Conservation (phyloP, 768 basidiomycete species). For the Clavaria fumosa region DNA sequence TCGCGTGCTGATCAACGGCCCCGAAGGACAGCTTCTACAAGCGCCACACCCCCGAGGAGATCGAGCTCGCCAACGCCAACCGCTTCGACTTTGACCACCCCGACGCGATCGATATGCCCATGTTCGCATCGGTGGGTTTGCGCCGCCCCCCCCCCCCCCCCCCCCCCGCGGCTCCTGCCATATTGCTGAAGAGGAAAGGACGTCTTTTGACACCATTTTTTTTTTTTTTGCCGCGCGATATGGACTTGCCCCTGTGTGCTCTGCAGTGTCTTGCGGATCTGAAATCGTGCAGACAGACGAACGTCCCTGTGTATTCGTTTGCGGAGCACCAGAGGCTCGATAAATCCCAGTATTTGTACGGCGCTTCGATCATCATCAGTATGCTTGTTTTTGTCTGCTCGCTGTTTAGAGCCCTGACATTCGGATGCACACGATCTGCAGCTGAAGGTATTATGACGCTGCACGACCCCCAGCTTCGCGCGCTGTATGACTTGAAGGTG, state of each 20-base stretch:
- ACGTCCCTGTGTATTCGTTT: conserved; percentile 94
- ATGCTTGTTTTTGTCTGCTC: conserved; percentile 7
- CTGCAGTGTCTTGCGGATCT: conserved; percentile 70
- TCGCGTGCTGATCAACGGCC: neutral
- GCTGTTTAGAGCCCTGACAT: neutral
- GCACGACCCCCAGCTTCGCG: conserved; percentile 61
- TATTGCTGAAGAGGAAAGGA: too few species aligned
- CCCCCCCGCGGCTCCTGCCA: too few species aligned
- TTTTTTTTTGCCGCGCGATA: conserved; percentile 16
- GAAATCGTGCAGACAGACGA: conserved; percentile 66
- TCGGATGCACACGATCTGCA: conserved; percentile 16
- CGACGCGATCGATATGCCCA: conserved; percentile 77
- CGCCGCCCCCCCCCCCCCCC: conserved; percentile 1
- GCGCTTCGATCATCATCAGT: conserved; percentile 85
- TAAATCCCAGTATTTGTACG: conserved; percentile 81
- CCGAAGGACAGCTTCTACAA: conserved; percentile 89
- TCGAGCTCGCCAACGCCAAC: conserved; percentile 69
- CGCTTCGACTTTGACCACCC: conserved; percentile 84
- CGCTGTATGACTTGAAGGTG: conserved; percentile 86
- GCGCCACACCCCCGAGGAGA: conserved; percentile 59
- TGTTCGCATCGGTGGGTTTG: conserved; percentile 58
- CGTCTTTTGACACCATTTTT: neutral
- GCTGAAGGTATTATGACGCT: conserved; percentile 90
- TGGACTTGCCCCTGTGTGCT: conserved; percentile 10
- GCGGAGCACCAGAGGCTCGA: conserved; percentile 68